Evolutionary conservation across 2,329 filamentous ascomycete genomes (phyloP).

Genomic region (Knoxdaviesia capensis): DNA sequence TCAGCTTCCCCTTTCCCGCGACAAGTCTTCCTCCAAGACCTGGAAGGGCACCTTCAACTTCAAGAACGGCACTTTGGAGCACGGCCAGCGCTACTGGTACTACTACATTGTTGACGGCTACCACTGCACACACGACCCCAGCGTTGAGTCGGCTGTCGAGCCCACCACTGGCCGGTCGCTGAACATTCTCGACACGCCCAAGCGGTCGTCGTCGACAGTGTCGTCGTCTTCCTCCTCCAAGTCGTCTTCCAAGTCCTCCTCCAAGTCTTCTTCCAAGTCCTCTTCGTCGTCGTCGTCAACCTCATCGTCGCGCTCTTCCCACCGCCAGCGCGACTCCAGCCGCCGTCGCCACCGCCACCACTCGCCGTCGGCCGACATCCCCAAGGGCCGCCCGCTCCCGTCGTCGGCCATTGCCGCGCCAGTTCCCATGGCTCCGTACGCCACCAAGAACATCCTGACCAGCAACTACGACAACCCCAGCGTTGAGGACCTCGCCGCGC

Average conservation of each 20-base stretch:
- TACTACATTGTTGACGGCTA: constrained; percentile 99
- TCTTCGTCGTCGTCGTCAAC: constrained; percentile 18
- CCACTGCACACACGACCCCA: constrained; percentile 92
- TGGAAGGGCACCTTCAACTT: constrained; percentile 98
- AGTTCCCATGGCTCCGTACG: constrained; percentile 72
- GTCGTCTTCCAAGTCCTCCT: constrained; percentile 23
- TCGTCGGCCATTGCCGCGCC: constrained; percentile 79
- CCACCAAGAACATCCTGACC: constrained; percentile 72
- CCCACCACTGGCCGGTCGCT: constrained; percentile 92
- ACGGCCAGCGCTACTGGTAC: constrained; percentile 96
- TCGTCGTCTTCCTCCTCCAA: constrained; percentile 21
- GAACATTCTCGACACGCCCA: constrained; percentile 89
- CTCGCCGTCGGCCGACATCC: constrained; percentile 42
- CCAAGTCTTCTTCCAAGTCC: constrained; percentile 13
- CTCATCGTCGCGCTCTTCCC: constrained; percentile 16
- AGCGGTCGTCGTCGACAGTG: constrained; percentile 17
- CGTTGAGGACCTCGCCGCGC: constrained; percentile 60
- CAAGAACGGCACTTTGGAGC: constrained; percentile 65
- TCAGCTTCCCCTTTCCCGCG: constrained; percentile 85
- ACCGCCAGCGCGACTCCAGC: constrained; percentile 3
- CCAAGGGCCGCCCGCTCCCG: constrained; percentile 76
- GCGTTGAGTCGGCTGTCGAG: constrained; percentile 73
- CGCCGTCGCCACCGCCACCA: constrained; percentile 27
- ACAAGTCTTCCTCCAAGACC: constrained; percentile 63
- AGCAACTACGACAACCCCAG: constrained; percentile 49